Conservation (phyloP, 352 stramenopile species). For the Chrysophaeum taylorii region DNA sequence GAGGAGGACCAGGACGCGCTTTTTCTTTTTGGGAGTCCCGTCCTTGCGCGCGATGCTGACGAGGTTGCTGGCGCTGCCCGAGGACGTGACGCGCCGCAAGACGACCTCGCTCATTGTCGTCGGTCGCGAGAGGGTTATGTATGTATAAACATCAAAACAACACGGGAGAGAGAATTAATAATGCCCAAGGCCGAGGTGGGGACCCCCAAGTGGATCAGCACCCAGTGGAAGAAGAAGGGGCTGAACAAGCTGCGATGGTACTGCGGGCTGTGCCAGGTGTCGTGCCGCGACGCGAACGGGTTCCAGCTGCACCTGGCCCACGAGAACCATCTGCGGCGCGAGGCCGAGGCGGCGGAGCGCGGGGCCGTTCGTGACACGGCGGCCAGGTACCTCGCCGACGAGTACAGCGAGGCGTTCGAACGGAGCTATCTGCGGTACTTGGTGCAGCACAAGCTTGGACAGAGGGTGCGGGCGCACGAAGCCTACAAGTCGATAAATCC, state of each 20-base stretch:
- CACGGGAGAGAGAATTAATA: no score
- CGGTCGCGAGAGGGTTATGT: no score
- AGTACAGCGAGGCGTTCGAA: constrained; percentile 1
- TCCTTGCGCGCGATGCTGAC: no score
- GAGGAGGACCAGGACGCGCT: constrained; percentile 67
- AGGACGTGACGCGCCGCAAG: no score
- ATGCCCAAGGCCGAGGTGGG: constrained; percentile 12
- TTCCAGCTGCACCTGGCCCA: constrained; percentile 1
- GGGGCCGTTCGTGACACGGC: background rate
- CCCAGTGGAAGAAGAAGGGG: constrained; percentile 12
- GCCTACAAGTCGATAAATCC: background rate
- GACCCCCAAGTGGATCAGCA: constrained; percentile 11
- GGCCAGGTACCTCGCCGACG: background rate
- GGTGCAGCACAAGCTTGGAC: background rate
- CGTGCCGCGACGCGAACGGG: constrained; percentile 2
- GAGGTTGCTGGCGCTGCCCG: no score
- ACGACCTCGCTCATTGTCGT: no score
- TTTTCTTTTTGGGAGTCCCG: no score
- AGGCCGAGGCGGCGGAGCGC: background rate
- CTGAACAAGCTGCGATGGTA: constrained; percentile 8
- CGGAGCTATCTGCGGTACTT: constrained; percentile 1
- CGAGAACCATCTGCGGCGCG: background rate
- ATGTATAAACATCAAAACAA: no score
- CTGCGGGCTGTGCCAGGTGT: constrained; percentile 7
- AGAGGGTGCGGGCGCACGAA: no score